Percentiles rank a stretch among this genome's conserved stretches.
Evolutionary conservation across 108 stramenopile genomes (phyloP).

Genomic region (Aurantiochytrium sp.): DNA sequence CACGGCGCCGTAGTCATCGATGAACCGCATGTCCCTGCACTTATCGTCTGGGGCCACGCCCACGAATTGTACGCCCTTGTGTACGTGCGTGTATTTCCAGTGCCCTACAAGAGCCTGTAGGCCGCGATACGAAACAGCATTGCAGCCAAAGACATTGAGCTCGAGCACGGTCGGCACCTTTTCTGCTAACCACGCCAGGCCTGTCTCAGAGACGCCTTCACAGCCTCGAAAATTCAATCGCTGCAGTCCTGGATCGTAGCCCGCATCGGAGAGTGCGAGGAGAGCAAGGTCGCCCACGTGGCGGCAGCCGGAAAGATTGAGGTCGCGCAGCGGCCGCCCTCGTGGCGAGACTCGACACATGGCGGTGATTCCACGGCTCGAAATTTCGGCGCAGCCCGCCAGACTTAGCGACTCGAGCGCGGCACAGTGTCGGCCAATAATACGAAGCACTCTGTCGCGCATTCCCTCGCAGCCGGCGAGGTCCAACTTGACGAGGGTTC

Average conservation of each 20-base stretch:
- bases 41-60: neutral
- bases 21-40: neutral
- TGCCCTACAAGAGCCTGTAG: neutral
- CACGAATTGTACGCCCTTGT: neutral
- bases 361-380: neutral
- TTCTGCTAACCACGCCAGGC: neutral
- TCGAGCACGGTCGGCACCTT: neutral
- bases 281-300: neutral
- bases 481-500: neutral
- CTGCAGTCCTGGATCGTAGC: neutral
- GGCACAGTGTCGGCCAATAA: neutral
- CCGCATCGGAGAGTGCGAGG: neutral
- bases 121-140: neutral
- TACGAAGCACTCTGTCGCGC: neutral
- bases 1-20: slow-evolving; percentile 1
- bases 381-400: neutral
- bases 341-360: neutral
- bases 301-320: neutral
- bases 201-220: neutral
- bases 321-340: neutral
- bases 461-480: neutral
- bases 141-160: neutral
- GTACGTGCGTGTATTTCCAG: neutral
- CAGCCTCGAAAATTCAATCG: neutral
- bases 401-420: neutral